Base-by-base conservation (phyloP, 257 asterid genomes). In the Nicotiana sylvestris region DNA sequence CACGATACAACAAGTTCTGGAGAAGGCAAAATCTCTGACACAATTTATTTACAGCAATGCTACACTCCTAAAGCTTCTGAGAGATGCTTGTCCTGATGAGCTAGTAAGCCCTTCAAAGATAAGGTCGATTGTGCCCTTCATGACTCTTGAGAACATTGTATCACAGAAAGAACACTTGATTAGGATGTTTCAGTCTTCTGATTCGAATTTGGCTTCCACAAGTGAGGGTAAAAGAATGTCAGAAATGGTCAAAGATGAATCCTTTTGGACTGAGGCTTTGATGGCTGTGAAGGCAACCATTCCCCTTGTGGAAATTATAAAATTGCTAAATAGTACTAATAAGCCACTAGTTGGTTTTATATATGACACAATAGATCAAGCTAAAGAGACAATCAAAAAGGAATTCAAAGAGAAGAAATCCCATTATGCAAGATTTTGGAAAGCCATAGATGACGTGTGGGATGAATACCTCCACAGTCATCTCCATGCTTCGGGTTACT, bases 321-420 rank as follows among this genome's bases (percentile, higher is more conserved):
- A 87, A 17, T 83, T 87, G 87, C 66, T 92, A 82, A 60, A 83
- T 27, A 4, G 37, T 32, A 66, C 35, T n/a, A 66, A 64, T 16
- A 86, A 81, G 62, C 89, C 85, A 4, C 89, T 86, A 39, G 66
- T 89, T 27, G 92, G 88, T 33, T 83, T 37, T 58, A 84, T 94
- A 80, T 90, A 91, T 10, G 92, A 94, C 11, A 93, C 90, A 3
- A 83, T 93, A 2, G 94, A 93, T 84, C 93, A 91, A 66, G 92
- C 86, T 1, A 93, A 94, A 84, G 98, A 89, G 81, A 86, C 86
- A 1, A 94, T 94, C 35, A 87, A 83, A 68, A 61, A 82, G 46
- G 93, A 82, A 39, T 84, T 93, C 57, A 70, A 82, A 58, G 13
- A 66, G 76, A 89, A 74, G 87, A 64, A 77, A 74, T 81, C 88